phyloP scores from a whole-genome alignment of 495 filamentous ascomycete species.

The Talaromyces thailandensis region DNA sequence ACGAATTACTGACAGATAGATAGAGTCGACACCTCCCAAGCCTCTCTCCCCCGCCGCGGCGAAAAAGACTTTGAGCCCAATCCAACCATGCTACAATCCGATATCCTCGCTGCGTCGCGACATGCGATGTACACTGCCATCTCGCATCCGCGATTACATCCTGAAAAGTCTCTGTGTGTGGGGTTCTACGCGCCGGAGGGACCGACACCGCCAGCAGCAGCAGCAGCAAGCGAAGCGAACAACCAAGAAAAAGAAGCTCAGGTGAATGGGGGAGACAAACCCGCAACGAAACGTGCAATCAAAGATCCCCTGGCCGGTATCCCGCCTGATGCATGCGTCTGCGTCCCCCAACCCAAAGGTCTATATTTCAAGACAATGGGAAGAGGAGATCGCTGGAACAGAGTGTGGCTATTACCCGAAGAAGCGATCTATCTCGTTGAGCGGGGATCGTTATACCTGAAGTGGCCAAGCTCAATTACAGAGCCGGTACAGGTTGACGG shows the following conservation, averaged over 20 bases:
- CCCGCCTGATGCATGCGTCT: conserved; percentile 30
- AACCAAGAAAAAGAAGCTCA: conserved; percentile 9
- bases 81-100: conserved; percentile 70
- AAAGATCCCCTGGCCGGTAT: conserved; percentile 14
- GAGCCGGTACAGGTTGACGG: conserved; percentile 20
- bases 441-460: conserved; percentile 72
- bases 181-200: conserved; percentile 43
- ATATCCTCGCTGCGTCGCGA: conserved; percentile 69
- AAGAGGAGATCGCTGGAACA: conserved; percentile 43
- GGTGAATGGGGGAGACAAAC: conserved; percentile 13
- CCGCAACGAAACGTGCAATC: conserved; percentile 14
- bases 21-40: conserved; percentile 25
- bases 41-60: conserved; percentile 62
- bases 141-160: conserved; percentile 57
- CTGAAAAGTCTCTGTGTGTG: conserved; percentile 41
- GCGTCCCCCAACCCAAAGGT: conserved; percentile 37
- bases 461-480: conserved; percentile 54
- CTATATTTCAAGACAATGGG: conserved; percentile 51
- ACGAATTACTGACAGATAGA: conserved; percentile 2
- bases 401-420: conserved; percentile 80
- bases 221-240: background rate
- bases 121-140: conserved; percentile 86
- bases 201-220: conserved; percentile 17
- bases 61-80: conserved; percentile 97
- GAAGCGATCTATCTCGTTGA: conserved; percentile 86